Evolutionary conservation across 108 stramenopile species (phyloP), one percentile per base, ranked within the genome.

Genomic region (Nitzschia palea): DNA sequence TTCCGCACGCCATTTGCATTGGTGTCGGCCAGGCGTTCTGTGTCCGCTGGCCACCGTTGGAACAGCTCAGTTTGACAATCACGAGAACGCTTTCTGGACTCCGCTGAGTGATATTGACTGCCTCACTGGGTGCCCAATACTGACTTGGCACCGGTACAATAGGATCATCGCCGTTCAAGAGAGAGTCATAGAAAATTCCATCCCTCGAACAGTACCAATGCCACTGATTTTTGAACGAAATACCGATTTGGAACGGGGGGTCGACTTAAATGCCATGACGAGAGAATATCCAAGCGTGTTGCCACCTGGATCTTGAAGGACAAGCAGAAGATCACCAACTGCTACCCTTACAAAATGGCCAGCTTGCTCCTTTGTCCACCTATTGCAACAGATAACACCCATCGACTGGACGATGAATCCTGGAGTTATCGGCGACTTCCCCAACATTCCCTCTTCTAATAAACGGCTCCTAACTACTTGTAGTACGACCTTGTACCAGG

Each of bases 131-230:
- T 12, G 25, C 22, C 40, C 40, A 14, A 5, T 60, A 40, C 27
- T 60, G 40, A 60, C 59, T 42, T 8, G 59, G 37, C 5, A 60
- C 43, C 23, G 37, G 18, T 42, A 60, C 5, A 0, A 60, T 40
- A 22, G 12, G 12, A 9, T 60, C 59, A 25, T 60, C 32, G 23
- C 33, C 27, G 22, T 60, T 60, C 36, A 60, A 22, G 1, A 60
- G 40, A 2, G 59, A 60, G 25, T 60, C 18, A 2, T 18, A 31
- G 2, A 60, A 43, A 1, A 60, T 14, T 2, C 59, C 40, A 43
- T 43, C 40, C 20, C 6, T 17, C 8, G 22, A 20, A 40, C 14
- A n/a, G 23, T 42, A 32, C 2, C 23, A 32, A 1, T 32, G 31
- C 0, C 59, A 36, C 12, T 28, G 5, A 1, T 3, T 40, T 40